Base-by-base conservation (phyloP, 108 stramenopile genomes). In the Cafeteria roenbergensis region DNA sequence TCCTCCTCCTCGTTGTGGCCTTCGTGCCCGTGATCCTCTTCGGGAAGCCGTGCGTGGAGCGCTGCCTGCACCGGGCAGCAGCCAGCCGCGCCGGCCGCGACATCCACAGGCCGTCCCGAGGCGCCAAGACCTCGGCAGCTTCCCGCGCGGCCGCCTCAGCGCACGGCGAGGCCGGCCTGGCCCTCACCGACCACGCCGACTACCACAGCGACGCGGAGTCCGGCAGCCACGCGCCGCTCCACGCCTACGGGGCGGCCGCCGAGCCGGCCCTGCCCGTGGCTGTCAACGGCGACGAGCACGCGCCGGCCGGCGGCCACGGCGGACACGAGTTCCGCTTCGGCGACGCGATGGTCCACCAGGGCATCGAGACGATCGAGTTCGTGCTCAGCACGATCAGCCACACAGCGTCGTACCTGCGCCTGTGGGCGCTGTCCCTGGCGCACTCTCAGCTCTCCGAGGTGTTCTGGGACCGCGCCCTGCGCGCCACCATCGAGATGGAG, bases 291-390 rank as follows among this genome's bases (percentile, higher is more conserved):
- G 88, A 89, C 55, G 89, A 87, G 27, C 87, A 90, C 68, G 82
- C 84, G 25, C 4, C n/a, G n/a, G n/a, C n/a, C n/a, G n/a, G n/a
- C n/a, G n/a, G n/a, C n/a, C n/a, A n/a, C n/a, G n/a, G n/a, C n/a
- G n/a, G n/a, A n/a, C n/a, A n/a, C 57, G 52, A 69, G 1, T 73
- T 60, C 24, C 31, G 50, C 32, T 86, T 90, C 62, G 89, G 89
- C 28, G 94, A 91, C 69, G 85, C 90, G 54, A 51, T 91, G 57
- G 90, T 93, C 65, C 94, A 90, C 79, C 91, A 94, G 75, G 89
- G 86, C 57, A 97, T 97, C 71, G 96, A 97, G 77, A 97, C 96
- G 29, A 97, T 97, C 70, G 96, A 97, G 73, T 97, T 97, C 63
- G 91, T 93, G 56, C 87, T 97, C 63, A 92, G 93, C 62, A 92